These are phyloP conservation scores for Trichophyton mentagrophytes DNA, from an alignment of 2,329 filamentous ascomycete genomes.

Conservation along the genomic window DNA sequence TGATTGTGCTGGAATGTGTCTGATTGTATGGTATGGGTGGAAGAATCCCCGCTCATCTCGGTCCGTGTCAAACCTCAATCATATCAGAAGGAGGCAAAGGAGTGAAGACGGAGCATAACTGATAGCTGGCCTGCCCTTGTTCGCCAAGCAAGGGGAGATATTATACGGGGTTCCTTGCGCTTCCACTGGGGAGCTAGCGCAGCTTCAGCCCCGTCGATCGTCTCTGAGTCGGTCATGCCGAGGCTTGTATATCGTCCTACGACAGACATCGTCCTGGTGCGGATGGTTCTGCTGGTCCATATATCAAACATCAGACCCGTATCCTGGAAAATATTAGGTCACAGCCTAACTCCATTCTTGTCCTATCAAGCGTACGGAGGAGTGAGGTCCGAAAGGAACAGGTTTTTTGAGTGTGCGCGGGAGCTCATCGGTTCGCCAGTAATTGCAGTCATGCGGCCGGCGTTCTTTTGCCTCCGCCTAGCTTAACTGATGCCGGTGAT, in stretches of 20 bases:
- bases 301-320: background rate
- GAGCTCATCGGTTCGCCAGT: background rate
- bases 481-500: no score
- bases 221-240: conserved; percentile 1
- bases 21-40: background rate
- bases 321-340: background rate
- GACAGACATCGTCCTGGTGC: background rate
- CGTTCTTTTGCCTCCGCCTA: background rate
- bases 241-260: background rate
- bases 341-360: background rate
- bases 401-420: no score
- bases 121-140: background rate
- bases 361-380: background rate
- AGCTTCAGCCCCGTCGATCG: conserved; percentile 1
- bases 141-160: conserved; percentile 3
- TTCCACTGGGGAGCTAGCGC: background rate
- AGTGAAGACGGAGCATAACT: conserved; percentile 1
- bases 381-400: no score
- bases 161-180: conserved; percentile 1
- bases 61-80: background rate
- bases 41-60: conserved; percentile 2
- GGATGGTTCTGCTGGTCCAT: background rate
- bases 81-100: background rate
- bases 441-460: background rate
- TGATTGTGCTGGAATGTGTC: background rate